A percentile compares a stretch with the other conserved stretches of the same genome.
Evolutionary conservation across 2,329 filamentous ascomycete genomes (phyloP).

Genomic region (Xylaria sp.): DNA sequence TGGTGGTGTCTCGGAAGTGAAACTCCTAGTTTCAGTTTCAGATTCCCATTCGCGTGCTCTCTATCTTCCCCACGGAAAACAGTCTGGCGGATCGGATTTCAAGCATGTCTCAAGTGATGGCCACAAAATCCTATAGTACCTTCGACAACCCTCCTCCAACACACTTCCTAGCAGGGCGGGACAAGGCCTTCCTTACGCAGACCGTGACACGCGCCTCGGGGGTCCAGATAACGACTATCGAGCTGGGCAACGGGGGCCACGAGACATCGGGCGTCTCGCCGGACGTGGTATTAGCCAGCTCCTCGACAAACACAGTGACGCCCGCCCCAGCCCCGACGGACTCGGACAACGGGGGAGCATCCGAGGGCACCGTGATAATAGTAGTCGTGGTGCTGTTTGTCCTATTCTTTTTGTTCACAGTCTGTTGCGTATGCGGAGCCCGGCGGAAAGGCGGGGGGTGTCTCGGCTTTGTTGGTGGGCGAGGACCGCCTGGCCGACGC

Average conservation of each 20-base stretch:
- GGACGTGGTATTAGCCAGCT: not conserved
- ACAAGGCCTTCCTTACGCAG: slow-evolving; percentile 19
- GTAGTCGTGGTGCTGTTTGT: slow-evolving; percentile 34
- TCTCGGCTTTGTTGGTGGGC: not conserved
- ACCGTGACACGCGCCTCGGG: slow-evolving; percentile 22
- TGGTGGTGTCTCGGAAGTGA: not conserved
- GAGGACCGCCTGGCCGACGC: slow-evolving; percentile 9
- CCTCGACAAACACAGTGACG: not conserved
- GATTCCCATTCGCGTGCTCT: not conserved
- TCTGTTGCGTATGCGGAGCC: slow-evolving; percentile 32
- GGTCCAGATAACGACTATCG: slow-evolving; percentile 23
- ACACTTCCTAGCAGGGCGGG: not conserved
- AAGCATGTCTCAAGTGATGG: slow-evolving; percentile 13
- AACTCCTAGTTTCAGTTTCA: not conserved
- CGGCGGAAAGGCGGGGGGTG: slow-evolving; percentile 9
- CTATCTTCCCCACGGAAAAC: not conserved
- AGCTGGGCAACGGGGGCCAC: slow-evolving; percentile 26
- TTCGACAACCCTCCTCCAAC: not conserved
- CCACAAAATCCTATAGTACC: not conserved
- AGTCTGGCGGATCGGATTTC: not conserved
- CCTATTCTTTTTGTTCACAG: slow-evolving; percentile 31
- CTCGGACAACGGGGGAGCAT: not conserved
- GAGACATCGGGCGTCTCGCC: not conserved
- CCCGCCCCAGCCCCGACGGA: not conserved
- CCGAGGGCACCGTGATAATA: slow-evolving; percentile 29